Evolutionary conservation across 176 grass and related monocot species (phyloP), one percentile per base, ranked within the genome.

Genomic region (Carex cristatella): DNA sequence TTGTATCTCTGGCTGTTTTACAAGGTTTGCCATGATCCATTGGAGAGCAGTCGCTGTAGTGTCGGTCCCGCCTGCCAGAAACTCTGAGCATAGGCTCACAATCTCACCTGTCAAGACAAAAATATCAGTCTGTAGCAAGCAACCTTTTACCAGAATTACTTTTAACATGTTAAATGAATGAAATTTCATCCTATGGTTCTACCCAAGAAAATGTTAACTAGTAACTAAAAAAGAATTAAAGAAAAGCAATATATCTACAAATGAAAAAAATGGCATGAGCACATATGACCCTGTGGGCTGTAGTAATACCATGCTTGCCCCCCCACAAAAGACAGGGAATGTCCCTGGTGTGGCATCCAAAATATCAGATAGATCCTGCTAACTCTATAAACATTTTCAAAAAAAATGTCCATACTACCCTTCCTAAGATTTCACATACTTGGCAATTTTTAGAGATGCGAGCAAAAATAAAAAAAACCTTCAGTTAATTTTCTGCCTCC

Each of bases 1-100:
- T 81, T 89, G 87, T 5, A 89, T 33, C 19, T 72, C 61, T 4
- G 59, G 87, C 3, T 75, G 59, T 58, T 85, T 85, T 46, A 85
- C 87, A 57, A 89, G 53, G 60, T 84, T 80, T 11, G 87, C 87
- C 87, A 89, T 89, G 74, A 89, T 85, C 87, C 87, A 89, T 69
- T 89, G 82, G 56, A 89, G 51, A 16, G 75, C 9, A 4, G 83
- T 81, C 4, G 83, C 51, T 31, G 75, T 89, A 16, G 87, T 85
- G 46, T 89, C 87, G 3, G 76, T 84, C 28, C 86, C 81, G 0
- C 15, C 86, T 4, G 4, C 33, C n/a, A 88, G n/a, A 55, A 88
- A 79, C 69, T 88, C 86, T 2, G 69, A 79, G 57, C 69, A 88
- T 10, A 88, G 38, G 40, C 7, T 84, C 23, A 88, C 81, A 1